Conservation (phyloP, 176 grass and related monocot species). For the Oryza meridionalis region DNA sequence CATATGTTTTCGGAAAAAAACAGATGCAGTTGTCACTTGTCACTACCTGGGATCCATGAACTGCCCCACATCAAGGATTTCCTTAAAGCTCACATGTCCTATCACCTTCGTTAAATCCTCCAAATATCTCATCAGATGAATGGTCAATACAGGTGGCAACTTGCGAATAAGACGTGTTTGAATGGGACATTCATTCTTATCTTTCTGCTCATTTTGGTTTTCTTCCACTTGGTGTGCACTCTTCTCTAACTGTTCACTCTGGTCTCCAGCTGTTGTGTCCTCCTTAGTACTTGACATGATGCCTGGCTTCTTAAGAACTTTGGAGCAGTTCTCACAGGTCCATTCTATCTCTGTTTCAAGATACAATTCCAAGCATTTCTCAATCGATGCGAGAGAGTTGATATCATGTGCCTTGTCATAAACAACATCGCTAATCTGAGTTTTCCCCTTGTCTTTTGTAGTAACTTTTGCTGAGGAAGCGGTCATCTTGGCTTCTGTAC, state of each 20-base stretch:
- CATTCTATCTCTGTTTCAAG: slow-evolving; percentile 23
- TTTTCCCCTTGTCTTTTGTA: slow-evolving; percentile 27
- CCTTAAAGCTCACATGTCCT: slow-evolving; percentile 65
- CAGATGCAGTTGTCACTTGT: not conserved
- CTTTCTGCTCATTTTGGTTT: slow-evolving; percentile 38
- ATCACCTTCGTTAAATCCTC: not conserved
- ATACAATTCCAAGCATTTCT: slow-evolving; percentile 19
- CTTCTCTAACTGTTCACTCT: slow-evolving; percentile 22
- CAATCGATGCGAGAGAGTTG: slow-evolving; percentile 27
- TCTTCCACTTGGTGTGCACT: slow-evolving; percentile 20
- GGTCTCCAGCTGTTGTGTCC: not conserved
- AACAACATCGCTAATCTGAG: not conserved
- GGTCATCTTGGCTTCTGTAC: slow-evolving; percentile 5
- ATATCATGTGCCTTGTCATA: slow-evolving; percentile 4
- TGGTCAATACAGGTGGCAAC: slow-evolving; percentile 59
- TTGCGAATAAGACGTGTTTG: slow-evolving; percentile 48
- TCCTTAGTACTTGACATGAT: slow-evolving; percentile 11
- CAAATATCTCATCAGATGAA: slow-evolving; percentile 65
- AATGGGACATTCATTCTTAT: slow-evolving; percentile 35
- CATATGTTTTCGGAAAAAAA: not conserved
- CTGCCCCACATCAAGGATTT: slow-evolving; percentile 63
- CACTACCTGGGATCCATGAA: slow-evolving; percentile 74
- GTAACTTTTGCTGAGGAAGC: not conserved
- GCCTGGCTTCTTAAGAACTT: not conserved
- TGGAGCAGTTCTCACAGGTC: slow-evolving; percentile 41